Percentiles rank a stretch among this genome's conserved stretches.
phyloP scores from a whole-genome alignment of 495 filamentous ascomycete species.

The Penicillium robsamsonii region DNA sequence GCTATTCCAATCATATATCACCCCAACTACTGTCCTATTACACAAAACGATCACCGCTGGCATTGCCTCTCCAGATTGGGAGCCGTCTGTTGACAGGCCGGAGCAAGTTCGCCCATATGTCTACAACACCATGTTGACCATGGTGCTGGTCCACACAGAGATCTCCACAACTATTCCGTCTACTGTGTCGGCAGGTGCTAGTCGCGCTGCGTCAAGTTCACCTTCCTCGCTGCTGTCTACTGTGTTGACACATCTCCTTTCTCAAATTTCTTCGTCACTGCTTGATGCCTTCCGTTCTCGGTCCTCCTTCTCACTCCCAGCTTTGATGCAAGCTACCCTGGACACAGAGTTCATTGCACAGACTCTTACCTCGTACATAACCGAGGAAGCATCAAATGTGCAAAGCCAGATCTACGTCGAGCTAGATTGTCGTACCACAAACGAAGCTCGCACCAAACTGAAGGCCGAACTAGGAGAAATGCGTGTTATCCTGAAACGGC shows the following conservation, averaged over 20 bases:
- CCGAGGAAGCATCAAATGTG: slow-evolving; percentile 70
- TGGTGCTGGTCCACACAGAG: slow-evolving; percentile 90
- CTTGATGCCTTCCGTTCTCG: slow-evolving; percentile 68
- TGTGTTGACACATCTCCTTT: slow-evolving; percentile 77
- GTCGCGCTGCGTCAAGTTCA: slow-evolving; percentile 41
- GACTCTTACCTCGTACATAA: slow-evolving; percentile 82
- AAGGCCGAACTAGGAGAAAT: slow-evolving; percentile 88
- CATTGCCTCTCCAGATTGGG: slow-evolving; percentile 69
- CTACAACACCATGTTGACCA: slow-evolving; percentile 74
- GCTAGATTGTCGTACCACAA: slow-evolving; percentile 81
- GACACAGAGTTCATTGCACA: slow-evolving; percentile 97
- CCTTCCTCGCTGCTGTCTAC: slow-evolving; percentile 60
- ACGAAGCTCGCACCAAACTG: slow-evolving; percentile 71
- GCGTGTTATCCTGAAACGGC: slow-evolving; percentile 75
- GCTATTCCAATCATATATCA: slow-evolving; percentile 87
- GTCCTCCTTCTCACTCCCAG: slow-evolving; percentile 65
- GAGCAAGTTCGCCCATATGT: slow-evolving; percentile 80
- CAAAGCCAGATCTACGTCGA: slow-evolving; percentile 89
- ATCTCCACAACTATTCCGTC: slow-evolving; percentile 71
- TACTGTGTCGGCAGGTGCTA: slow-evolving; percentile 29
- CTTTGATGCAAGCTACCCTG: slow-evolving; percentile 92
- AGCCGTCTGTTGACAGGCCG: slow-evolving; percentile 60
- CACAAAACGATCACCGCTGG: slow-evolving; percentile 65
- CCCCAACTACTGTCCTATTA: slow-evolving; percentile 62
- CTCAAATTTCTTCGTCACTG: slow-evolving; percentile 68